Evolutionary conservation across 2,329 filamentous ascomycete species (phyloP).

Genomic region (Ascochyta fabae): DNA sequence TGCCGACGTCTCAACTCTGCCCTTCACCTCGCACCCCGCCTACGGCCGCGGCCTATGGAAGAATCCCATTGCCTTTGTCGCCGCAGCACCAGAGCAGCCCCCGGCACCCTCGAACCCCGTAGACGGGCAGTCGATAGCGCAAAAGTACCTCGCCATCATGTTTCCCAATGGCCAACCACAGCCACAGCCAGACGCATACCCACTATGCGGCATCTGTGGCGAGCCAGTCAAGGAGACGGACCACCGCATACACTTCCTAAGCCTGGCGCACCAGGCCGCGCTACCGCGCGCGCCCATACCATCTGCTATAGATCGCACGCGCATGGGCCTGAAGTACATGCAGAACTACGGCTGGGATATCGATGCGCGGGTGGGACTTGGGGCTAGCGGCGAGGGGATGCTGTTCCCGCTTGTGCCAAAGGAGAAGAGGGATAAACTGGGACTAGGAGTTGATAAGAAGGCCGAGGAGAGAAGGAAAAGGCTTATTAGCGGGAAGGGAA

Average conservation of each 20-base stretch:
- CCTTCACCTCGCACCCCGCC: constrained; percentile 64
- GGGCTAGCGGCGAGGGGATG: constrained; percentile 71
- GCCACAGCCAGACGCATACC: constrained; percentile 28
- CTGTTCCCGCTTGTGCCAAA: constrained; percentile 75
- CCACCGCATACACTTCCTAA: constrained; percentile 60
- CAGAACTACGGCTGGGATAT: constrained; percentile 76
- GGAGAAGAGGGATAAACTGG: constrained; percentile 76
- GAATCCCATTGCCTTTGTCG: constrained; percentile 66
- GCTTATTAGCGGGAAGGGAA: constrained; percentile 37
- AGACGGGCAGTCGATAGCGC: constrained; percentile 60
- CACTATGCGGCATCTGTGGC: constrained; percentile 47
- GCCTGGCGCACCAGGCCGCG: constrained; percentile 73
- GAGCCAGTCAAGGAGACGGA: constrained; percentile 38
- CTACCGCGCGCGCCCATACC: constrained; percentile 74
- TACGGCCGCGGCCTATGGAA: constrained; percentile 67
- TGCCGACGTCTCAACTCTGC: constrained; percentile 65
- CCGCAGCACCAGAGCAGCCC: constrained; percentile 48
- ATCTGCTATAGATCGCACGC: constrained; percentile 71
- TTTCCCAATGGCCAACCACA: constrained; percentile 53
- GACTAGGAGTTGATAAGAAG: constrained; percentile 66
- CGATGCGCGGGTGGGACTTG: constrained; percentile 74
- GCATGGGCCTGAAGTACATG: constrained; percentile 73
- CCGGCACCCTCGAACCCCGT: constrained; percentile 39
- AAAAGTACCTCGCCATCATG: constrained; percentile 72
- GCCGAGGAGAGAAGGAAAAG: constrained; percentile 49